Conservation (phyloP, 257 asterid genomes). For the Solanum peruvianum region DNA sequence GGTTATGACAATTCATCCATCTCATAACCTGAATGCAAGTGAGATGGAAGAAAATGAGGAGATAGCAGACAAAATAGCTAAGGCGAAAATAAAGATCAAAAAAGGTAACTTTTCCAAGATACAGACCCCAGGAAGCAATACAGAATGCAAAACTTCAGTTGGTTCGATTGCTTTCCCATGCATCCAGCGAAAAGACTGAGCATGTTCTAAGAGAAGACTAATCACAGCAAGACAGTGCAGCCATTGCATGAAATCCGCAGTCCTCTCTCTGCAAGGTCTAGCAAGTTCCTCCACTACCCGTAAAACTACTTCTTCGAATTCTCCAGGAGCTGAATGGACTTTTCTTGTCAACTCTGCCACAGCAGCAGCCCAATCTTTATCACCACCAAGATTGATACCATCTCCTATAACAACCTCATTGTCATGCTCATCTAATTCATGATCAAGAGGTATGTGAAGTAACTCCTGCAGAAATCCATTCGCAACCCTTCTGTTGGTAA, state of each 20-base stretch:
- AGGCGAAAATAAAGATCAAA: not conserved
- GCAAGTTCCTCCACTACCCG: constrained; percentile 74
- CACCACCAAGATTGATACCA: constrained; percentile 91
- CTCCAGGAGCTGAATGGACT: constrained; percentile 75
- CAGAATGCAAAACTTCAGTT: constrained; percentile 58
- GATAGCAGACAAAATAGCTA: not conserved
- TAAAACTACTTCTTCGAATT: constrained; percentile 72
- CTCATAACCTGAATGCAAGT: not conserved
- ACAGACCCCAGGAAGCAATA: constrained; percentile 92
- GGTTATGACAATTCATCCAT: not conserved
- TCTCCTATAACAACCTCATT: constrained; percentile 68
- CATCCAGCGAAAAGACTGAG: constrained; percentile 58
- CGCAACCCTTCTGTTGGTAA: constrained; percentile 79
- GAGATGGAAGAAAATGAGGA: not conserved
- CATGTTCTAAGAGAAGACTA: constrained; percentile 73
- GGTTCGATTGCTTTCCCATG: constrained; percentile 67
- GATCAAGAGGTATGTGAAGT: constrained; percentile 62
- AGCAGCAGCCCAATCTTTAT: constrained; percentile 90
- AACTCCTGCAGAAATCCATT: constrained; percentile 60
- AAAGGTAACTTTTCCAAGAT: not conserved
- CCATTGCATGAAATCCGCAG: constrained; percentile 85
- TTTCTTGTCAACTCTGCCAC: constrained; percentile 65
- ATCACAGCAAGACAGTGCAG: constrained; percentile 78
- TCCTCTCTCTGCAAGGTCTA: constrained; percentile 91
- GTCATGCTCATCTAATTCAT: constrained; percentile 75